Percentiles rank a stretch among this genome's conserved stretches.
phyloP scores from a whole-genome alignment of 2,329 filamentous ascomycete genomes.

The Fusarium dimerum region DNA sequence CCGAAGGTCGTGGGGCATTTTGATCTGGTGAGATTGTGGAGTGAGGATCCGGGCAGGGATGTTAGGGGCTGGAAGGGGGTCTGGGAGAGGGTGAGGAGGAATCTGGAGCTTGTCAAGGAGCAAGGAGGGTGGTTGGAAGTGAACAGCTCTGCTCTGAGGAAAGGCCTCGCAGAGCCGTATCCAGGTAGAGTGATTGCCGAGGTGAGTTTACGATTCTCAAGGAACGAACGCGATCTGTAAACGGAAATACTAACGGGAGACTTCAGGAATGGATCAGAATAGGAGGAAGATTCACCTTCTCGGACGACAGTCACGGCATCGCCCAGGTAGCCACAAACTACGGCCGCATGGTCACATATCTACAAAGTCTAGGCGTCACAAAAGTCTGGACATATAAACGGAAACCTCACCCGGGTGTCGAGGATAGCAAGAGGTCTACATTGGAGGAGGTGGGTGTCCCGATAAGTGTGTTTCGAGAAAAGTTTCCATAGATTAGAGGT shows the following conservation, averaged over 20 bases:
- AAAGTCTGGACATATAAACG: constrained; percentile 61
- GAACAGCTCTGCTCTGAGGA: constrained; percentile 84
- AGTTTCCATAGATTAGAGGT: constrained; percentile 25
- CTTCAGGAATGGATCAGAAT: constrained; percentile 65
- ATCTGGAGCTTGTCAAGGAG: constrained; percentile 67
- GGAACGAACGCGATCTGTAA: background rate
- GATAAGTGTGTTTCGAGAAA: constrained; percentile 41
- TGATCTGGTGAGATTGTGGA: constrained; percentile 83
- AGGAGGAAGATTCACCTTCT: constrained; percentile 83
- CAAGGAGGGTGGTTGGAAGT: constrained; percentile 87
- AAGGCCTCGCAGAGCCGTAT: constrained; percentile 90
- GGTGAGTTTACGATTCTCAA: constrained; percentile 45
- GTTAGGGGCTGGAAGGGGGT: constrained; percentile 61
- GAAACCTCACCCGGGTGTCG: constrained; percentile 30
- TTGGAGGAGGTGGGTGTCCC: constrained; percentile 47
- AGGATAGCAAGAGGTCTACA: constrained; percentile 32
- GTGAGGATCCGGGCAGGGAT: constrained; percentile 64
- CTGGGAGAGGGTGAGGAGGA: constrained; percentile 74
- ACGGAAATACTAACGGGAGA: constrained; percentile 1
- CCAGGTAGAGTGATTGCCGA: constrained; percentile 77
- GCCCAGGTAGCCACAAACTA: constrained; percentile 90
- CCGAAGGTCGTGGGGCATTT: constrained; percentile 91
- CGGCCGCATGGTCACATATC: constrained; percentile 65
- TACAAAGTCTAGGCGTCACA: constrained; percentile 65
- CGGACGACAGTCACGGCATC: constrained; percentile 91